Base-by-base conservation (phyloP, 257 asterid genomes). In the Ilex asprella region DNA sequence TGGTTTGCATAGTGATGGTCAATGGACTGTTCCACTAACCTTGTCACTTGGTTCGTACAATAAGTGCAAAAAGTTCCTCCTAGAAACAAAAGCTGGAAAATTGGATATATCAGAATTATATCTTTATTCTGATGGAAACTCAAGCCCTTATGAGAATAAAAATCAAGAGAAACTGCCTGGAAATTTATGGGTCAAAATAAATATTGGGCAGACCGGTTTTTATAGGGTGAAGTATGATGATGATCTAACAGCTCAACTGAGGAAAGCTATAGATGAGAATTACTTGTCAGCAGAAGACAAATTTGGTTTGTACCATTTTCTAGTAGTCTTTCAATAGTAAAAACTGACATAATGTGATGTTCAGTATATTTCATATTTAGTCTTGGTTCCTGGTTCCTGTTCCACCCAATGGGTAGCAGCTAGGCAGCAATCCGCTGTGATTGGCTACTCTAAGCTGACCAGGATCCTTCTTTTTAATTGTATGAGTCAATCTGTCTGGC, bases 11-110 rank as follows among this genome's bases (percentile, higher is more conserved):
- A 41, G 68, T 27, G 68, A 66, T 63, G 65, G 79, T 54, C 73
- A 53, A 54, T 79, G 84, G 84, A 69, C 69, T 46, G 73, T 79
- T 67, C 84, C 81, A 16, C 66, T 79, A 52, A 75, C 81, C 16
- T 41, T 75, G 65, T 75, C 75, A 1, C 30, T 67, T 49, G 55
- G 74, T 55, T 69, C 84, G 11, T 79, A 75, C 61, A 47, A 58
- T 35, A 55, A 31, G 43, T 72, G 70, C 39, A 70, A 60, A 67
- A 69, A 61, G 6, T 66, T 79, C 65, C 70, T 79, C 12, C 56
- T 79, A 16, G 76, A 79, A 46, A 27, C 71, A 7, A 70, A 73
- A 66, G 30, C 29, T 13, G 71, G 60, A 53, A 52, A 63, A 41
- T 16, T 69, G 70, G 75, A 71, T 31, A 32, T 75, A 9, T 61